A percentile compares a stretch with the other conserved stretches of the same genome.
Conservation (phyloP, 805 yeast genomes). For the Diddensiella santjacobensis region DNA sequence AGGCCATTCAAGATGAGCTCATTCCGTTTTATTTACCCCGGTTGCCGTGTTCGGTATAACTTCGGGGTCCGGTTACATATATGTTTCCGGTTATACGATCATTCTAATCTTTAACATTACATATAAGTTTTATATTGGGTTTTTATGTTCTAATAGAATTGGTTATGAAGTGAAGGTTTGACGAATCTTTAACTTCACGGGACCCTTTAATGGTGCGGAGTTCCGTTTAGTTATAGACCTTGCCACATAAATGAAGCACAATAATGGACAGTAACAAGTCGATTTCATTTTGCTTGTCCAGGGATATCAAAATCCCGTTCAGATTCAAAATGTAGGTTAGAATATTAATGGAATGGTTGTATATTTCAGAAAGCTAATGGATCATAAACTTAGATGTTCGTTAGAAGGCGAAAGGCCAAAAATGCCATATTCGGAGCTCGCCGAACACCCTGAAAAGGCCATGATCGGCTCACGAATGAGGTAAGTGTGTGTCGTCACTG, state of each 20-base stretch:
- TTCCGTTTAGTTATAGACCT: too few relatives aligned
- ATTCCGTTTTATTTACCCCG: too few relatives aligned
- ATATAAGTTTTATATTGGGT: too few relatives aligned
- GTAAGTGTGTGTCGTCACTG: slow-evolving; percentile 19
- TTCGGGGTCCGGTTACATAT: too few relatives aligned
- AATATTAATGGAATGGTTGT: neutral
- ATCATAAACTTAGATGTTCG: slow-evolving; percentile 29
- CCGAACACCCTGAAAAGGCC: slow-evolving; percentile 45
- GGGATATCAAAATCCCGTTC: slow-evolving; percentile 50
- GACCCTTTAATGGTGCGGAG: too few relatives aligned
- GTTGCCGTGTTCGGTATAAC: too few relatives aligned
- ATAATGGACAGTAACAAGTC: slow-evolving; percentile 38
- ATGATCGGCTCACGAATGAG: slow-evolving; percentile 41
- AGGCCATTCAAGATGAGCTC: too few relatives aligned
- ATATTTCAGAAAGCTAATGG: slow-evolving; percentile 4
- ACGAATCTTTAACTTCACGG: too few relatives aligned
- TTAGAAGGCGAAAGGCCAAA: slow-evolving; percentile 44
- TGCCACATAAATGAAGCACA: neutral
- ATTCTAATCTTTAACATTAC: too few relatives aligned
- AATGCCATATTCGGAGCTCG: slow-evolving; percentile 43
- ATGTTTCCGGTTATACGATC: too few relatives aligned
- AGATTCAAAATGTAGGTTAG: slow-evolving; percentile 41
- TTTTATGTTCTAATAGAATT: too few relatives aligned
- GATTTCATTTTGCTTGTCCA: slow-evolving; percentile 54
- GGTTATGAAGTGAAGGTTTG: too few relatives aligned